phyloP scores from a whole-genome alignment of 345 rosid genomes.

The Geranium brycei region DNA sequence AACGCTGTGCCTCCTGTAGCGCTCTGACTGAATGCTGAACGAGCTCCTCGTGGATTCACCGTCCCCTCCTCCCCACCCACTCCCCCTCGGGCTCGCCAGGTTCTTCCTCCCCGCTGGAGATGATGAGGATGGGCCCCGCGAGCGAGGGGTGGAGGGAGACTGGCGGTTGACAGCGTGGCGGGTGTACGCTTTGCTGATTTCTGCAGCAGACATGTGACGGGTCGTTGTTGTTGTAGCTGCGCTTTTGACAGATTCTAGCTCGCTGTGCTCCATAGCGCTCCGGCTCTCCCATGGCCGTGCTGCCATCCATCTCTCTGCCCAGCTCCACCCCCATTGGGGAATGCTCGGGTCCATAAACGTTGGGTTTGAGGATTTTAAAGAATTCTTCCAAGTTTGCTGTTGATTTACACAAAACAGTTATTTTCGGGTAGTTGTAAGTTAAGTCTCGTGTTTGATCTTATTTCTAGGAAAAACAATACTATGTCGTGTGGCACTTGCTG shows the following conservation, averaged over 20 bases:
- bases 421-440: too few species aligned
- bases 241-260: constrained; percentile 50
- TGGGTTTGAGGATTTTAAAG: constrained; percentile 31
- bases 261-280: constrained; percentile 31
- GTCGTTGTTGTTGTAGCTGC: constrained; percentile 11
- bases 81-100: constrained; percentile 35
- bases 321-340: constrained; percentile 96
- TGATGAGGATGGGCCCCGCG: constrained; percentile 29
- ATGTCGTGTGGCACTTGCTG: too few species aligned
- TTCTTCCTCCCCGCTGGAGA: constrained; percentile 20
- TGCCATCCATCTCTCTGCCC: constrained; percentile 97
- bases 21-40: constrained; percentile 47
- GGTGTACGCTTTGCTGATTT: constrained; percentile 35
- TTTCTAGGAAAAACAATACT: too few species aligned
- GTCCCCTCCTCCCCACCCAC: constrained; percentile 34
- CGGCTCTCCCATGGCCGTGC: constrained; percentile 64
- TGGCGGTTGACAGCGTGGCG: constrained; percentile 21
- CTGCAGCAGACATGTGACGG: constrained; percentile 35
- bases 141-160: constrained; percentile 43
- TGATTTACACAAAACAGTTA: not conserved
- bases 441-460: too few species aligned
- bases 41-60: constrained; percentile 47
- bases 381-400: constrained; percentile 57
- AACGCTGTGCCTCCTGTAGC: constrained; percentile 51
- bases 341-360: constrained; percentile 64